Base-by-base conservation (phyloP, 495 filamentous ascomycete species). In the Penicillium dipodomyicola region DNA sequence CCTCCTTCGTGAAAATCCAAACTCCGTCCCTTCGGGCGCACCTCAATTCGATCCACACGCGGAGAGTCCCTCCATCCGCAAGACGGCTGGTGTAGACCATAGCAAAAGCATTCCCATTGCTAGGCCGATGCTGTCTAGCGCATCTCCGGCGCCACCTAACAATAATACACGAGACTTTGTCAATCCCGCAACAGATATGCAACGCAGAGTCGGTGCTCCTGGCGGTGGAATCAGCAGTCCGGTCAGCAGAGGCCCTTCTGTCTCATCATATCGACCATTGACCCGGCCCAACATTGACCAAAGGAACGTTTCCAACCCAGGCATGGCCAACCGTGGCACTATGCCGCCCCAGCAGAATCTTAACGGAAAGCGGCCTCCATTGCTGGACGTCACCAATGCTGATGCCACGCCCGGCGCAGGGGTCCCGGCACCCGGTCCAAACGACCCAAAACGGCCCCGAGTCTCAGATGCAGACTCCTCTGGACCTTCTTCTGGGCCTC, bases 11-110 rank as follows among this genome's bases (percentile, higher is more conserved):
- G 79, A 79, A 22, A 74, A 78, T 25, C 70, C 78, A n/a, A 71
- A 75, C 40, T 65, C 63, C 12, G 68, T 68, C 2, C 71, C 77
- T 5, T 50, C 72, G 5, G 76, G 83, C 15, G 80, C 79, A 8
- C 80, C 82, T 5, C 75, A 77, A 47, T 97, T 96, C 71, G 89
- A 97, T 65, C 91, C 91, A 3, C 83, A 87, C 53, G 79, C 84
- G 5, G 91, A 96, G 60, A 92, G 88, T 58, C 90, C 92, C 0
- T 91, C 90, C 0, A 93, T 96, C 56, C 86, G 89, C 30, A 91
- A 93, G 64, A 96, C 92, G 4, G 86, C 88, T 0, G 92, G 92
- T n/a, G 80, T 97, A 45, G 91, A 96, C 60, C 89, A 94, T 61
- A 84, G 75, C 25, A 87, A 83, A 52, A 88, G 83, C 27, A 82